These are phyloP conservation scores for Epicoccum nigrum DNA, from an alignment of 2,329 filamentous ascomycete genomes.

Conservation along the genomic window DNA sequence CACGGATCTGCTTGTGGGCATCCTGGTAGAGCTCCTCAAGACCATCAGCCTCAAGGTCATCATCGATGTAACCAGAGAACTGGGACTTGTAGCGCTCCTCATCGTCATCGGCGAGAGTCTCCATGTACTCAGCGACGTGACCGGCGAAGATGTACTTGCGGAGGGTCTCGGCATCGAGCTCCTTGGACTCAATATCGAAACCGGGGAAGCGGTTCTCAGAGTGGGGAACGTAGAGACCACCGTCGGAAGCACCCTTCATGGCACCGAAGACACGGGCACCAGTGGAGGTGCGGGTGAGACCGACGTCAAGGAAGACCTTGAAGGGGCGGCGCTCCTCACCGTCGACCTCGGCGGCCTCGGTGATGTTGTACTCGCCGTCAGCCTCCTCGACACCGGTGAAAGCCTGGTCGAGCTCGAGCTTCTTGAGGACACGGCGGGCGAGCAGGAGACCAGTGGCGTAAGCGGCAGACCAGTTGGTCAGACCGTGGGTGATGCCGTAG, in stretches of 20 bases:
- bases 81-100: conserved; percentile 99
- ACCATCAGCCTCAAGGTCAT: conserved; percentile 93
- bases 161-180: conserved; percentile 95
- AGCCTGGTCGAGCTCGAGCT: conserved; percentile 91
- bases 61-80: conserved; percentile 97
- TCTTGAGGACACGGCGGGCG: conserved; percentile 94
- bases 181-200: conserved; percentile 95
- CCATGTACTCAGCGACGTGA: conserved; percentile 99
- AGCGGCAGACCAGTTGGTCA: conserved; percentile 99
- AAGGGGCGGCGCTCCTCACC: conserved; percentile 92
- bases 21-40: conserved; percentile 96
- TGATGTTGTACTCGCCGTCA: conserved; percentile 93
- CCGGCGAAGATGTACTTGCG: conserved; percentile 99
- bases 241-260: conserved; percentile 99
- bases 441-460: conserved; percentile 97
- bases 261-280: conserved; percentile 99
- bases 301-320: conserved; percentile 99
- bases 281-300: conserved; percentile 95
- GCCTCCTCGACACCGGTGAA: conserved; percentile 97
- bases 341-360: conserved; percentile 91
- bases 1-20: conserved; percentile 95
- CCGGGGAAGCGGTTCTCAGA: conserved; percentile 99
- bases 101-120: conserved; percentile 98
- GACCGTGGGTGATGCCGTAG: conserved; percentile 97
- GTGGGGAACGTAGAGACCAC: conserved; percentile 96